A percentile compares a stretch with the other conserved stretches of the same genome.
phyloP scores from a whole-genome alignment of 2,329 filamentous ascomycete species.

The Apiospora saccharicola region DNA sequence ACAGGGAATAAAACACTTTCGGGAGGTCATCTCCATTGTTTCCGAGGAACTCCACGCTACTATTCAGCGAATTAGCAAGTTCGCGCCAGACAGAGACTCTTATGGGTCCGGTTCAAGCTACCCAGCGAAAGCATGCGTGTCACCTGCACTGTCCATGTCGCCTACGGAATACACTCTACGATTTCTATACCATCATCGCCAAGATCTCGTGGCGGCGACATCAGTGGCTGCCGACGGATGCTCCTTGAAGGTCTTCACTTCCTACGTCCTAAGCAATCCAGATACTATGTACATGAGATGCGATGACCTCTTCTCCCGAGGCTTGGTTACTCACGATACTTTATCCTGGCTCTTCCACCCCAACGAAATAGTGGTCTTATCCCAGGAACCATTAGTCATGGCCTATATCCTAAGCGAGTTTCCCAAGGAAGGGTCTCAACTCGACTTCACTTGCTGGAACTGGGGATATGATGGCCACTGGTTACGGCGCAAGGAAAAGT shows the following conservation, averaged over 20 bases:
- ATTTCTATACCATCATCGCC: background rate
- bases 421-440: background rate
- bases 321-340: background rate
- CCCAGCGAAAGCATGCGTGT: background rate
- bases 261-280: background rate
- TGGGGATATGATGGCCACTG: background rate
- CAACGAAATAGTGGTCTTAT: background rate
- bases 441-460: background rate
- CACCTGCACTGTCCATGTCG: background rate
- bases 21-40: background rate
- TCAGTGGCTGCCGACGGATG: background rate
- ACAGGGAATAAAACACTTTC: background rate
- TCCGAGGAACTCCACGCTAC: background rate
- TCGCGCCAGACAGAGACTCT: background rate
- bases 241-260: background rate
- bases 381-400: background rate
- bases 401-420: background rate
- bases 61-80: background rate
- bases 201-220: background rate
- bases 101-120: background rate
- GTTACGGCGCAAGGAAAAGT: background rate
- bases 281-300: background rate
- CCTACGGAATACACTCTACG: background rate
- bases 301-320: background rate
- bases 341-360: background rate